These are phyloP conservation scores for Mycena vulgaris DNA, from an alignment of 768 basidiomycete genomes.

Conservation along the genomic window DNA sequence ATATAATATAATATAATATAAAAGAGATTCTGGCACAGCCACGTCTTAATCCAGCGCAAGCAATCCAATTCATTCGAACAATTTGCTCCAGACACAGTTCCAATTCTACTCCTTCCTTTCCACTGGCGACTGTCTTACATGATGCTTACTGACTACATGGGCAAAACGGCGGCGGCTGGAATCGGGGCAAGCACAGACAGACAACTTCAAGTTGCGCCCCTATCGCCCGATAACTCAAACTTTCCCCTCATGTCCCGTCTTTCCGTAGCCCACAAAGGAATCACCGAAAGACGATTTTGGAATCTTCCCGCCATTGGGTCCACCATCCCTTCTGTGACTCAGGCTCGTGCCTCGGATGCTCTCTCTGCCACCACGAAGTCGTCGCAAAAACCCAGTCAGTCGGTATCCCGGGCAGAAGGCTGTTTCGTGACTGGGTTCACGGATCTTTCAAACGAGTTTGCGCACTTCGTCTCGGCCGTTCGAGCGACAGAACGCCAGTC, in stretches of 20 bases:
- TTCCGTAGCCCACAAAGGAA: background rate
- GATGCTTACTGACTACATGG: background rate
- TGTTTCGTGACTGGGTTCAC: background rate
- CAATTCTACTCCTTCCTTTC: background rate
- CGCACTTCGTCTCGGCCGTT: background rate
- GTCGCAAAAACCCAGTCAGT: background rate
- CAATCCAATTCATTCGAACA: background rate
- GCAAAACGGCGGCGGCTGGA: background rate
- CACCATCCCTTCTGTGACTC: background rate
- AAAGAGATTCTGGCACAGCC: too few relatives aligned
- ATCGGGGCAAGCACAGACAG: background rate
- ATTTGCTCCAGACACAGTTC: background rate
- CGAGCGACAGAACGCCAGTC: background rate
- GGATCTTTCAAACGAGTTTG: background rate
- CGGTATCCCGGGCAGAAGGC: background rate
- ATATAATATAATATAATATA: too few relatives aligned
- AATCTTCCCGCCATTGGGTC: background rate
- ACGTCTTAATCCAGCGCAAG: too few relatives aligned
- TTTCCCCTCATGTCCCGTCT: too few relatives aligned
- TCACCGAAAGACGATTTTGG: background rate
- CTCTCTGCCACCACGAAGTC: background rate
- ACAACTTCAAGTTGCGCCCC: background rate
- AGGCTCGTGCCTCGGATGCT: background rate
- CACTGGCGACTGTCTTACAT: background rate
- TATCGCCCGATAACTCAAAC: slow-evolving; percentile 2